Conservation (phyloP, 805 yeast genomes). For the Saccharomycopsis guyanensis region DNA sequence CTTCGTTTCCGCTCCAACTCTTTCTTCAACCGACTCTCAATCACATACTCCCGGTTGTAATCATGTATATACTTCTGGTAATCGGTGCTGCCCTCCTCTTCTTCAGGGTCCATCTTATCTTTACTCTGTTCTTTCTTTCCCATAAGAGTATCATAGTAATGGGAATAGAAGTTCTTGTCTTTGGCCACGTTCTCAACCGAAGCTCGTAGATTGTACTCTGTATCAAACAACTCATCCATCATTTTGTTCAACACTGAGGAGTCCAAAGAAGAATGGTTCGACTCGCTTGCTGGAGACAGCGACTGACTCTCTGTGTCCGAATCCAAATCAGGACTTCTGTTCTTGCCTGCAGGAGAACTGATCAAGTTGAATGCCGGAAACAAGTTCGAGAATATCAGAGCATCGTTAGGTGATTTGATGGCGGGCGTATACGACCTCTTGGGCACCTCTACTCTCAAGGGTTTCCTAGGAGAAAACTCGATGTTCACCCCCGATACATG, state of each 20-base stretch:
- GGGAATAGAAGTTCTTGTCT: slow-evolving; percentile 13
- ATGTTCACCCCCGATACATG: too few relatives aligned
- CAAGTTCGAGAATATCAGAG: too few relatives aligned
- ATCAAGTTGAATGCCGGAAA: slow-evolving; percentile 17
- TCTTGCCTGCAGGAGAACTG: slow-evolving; percentile 1
- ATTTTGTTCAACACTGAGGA: slow-evolving; percentile 14
- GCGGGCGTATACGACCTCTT: too few relatives aligned
- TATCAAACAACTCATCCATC: slow-evolving; percentile 13
- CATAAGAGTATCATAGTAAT: slow-evolving; percentile 13
- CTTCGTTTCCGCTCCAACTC: slow-evolving; percentile 4
- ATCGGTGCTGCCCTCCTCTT: slow-evolving; percentile 9
- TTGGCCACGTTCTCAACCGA: slow-evolving; percentile 4
- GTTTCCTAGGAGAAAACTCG: too few relatives aligned
- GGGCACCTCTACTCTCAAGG: too few relatives aligned
- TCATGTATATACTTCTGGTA: slow-evolving; percentile 18
- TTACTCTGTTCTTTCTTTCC: not conserved
- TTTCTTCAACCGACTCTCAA: slow-evolving; percentile 9
- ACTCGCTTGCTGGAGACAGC: too few relatives aligned
- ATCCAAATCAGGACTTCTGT: not conserved
- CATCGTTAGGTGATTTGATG: too few relatives aligned
- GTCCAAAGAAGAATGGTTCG: slow-evolving; percentile 6
- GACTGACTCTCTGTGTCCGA: not conserved
- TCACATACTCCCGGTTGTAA: slow-evolving; percentile 14
- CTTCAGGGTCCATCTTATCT: not conserved
- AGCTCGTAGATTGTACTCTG: slow-evolving; percentile 7